phyloP scores from a whole-genome alignment of 2,329 filamentous ascomycete genomes.

The Claviceps sorghi region DNA sequence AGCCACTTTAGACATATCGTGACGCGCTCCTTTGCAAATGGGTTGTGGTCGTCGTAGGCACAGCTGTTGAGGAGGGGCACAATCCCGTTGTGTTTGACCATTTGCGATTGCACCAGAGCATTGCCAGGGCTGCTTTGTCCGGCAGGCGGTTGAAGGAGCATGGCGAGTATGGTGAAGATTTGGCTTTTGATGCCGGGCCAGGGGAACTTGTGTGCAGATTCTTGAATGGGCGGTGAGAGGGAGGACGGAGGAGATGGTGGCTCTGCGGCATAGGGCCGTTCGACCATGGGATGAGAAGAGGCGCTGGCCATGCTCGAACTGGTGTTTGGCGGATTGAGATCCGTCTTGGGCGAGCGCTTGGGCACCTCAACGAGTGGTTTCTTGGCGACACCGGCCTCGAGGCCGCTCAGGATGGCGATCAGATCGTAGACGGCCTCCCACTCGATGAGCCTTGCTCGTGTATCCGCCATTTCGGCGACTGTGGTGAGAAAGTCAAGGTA shows the following conservation, averaged over 20 bases:
- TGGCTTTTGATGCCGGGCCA: slow-evolving; percentile 77
- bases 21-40: slow-evolving; percentile 83
- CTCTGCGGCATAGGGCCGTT: slow-evolving; percentile 44
- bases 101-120: slow-evolving; percentile 71
- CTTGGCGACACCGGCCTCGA: slow-evolving; percentile 79
- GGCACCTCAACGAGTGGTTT: slow-evolving; percentile 46
- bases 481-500: slow-evolving; percentile 90
- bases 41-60: slow-evolving; percentile 81
- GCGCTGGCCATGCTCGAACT: slow-evolving; percentile 8
- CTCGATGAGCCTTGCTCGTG: slow-evolving; percentile 71
- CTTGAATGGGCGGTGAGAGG: slow-evolving; percentile 37
- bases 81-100: slow-evolving; percentile 72
- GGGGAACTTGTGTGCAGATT: slow-evolving; percentile 47
- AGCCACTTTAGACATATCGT: slow-evolving; percentile 79
- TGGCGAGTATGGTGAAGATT: slow-evolving; percentile 78
- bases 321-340: slow-evolving; percentile 18
- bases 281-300: slow-evolving; percentile 29
- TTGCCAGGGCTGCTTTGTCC: slow-evolving; percentile 47
- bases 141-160: slow-evolving; percentile 69
- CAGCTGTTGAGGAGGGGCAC: slow-evolving; percentile 82
- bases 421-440: slow-evolving; percentile 89
- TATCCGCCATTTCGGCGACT: slow-evolving; percentile 69
- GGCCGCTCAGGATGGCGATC: slow-evolving; percentile 69
- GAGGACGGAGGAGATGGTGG: slow-evolving; percentile 20
- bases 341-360: slow-evolving; percentile 13